phyloP scores from a whole-genome alignment of 2,329 filamentous ascomycete genomes.

The Colletotrichum sp. region DNA sequence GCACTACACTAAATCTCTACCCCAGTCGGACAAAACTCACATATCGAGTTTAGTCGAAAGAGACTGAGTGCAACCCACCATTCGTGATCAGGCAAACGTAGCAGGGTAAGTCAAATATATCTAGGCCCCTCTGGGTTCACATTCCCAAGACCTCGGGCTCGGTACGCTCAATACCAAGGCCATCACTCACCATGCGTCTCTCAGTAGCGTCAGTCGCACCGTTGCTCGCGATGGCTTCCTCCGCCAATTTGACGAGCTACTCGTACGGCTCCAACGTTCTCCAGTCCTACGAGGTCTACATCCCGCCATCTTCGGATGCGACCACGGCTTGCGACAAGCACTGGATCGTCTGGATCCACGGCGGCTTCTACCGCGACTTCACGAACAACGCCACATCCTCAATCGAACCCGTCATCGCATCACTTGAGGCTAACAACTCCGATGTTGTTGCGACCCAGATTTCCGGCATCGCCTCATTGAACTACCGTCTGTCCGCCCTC shows the following conservation, averaged over 20 bases:
- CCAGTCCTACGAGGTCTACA: slow-evolving; percentile 8
- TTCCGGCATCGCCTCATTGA: slow-evolving; percentile 1
- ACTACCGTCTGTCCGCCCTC: slow-evolving; percentile 9
- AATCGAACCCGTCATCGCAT: background rate
- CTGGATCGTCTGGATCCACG: slow-evolving; percentile 11
- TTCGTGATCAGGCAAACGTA: background rate
- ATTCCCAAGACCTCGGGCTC: background rate
- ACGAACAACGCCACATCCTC: slow-evolving; percentile 1
- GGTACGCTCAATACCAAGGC: background rate
- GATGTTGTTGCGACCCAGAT: background rate
- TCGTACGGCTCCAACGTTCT: slow-evolving; percentile 5
- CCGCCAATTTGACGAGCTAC: background rate
- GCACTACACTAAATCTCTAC: background rate
- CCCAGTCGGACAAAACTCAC: background rate
- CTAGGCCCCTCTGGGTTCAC: background rate
- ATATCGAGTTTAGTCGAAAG: background rate
- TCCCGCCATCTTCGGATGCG: background rate
- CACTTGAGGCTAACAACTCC: background rate
- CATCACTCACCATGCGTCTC: background rate
- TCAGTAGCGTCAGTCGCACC: background rate
- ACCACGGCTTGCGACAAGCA: background rate
- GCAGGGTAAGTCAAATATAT: background rate
- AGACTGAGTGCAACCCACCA: background rate
- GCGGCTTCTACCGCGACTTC: slow-evolving; percentile 15
- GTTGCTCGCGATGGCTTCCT: background rate